Conservation (phyloP, 148 eudicot species). For the Spergularia marina region DNA sequence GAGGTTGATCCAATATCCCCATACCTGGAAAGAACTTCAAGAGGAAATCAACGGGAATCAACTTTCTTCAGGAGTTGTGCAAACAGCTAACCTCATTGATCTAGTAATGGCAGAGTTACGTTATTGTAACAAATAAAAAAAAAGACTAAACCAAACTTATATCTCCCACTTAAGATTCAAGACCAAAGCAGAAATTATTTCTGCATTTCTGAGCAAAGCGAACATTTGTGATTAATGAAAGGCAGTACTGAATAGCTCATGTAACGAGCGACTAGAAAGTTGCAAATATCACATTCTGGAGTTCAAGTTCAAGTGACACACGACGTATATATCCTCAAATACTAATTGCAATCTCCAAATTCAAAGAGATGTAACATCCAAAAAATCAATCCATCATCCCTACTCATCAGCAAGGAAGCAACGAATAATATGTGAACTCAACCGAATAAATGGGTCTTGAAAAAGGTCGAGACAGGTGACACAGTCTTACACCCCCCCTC, state of each 20-base stretch:
- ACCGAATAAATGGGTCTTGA: neutral
- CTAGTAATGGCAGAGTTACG: no score
- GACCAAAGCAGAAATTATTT: neutral
- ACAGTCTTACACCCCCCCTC: no score
- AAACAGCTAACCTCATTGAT: no score
- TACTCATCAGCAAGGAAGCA: neutral
- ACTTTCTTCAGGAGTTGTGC: neutral
- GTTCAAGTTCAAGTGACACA: neutral
- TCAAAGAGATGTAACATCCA: neutral
- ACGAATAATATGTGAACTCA: neutral
- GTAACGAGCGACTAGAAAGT: neutral
- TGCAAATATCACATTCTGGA: neutral
- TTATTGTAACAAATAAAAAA: no score
- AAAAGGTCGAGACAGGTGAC: neutral
- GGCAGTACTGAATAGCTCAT: neutral
- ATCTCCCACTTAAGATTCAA: neutral
- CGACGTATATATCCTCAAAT: neutral
- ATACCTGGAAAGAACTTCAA: neutral
- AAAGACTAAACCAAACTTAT: no score
- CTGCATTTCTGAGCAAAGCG: neutral
- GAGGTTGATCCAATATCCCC: neutral
- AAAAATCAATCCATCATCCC: neutral
- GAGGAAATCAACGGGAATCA: neutral
- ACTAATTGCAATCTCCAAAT: neutral
- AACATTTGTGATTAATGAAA: neutral